Evolutionary conservation across 306 rosid genomes (phyloP), one percentile per base, ranked within the genome.

Genomic region (Cucurbita moschata): DNA sequence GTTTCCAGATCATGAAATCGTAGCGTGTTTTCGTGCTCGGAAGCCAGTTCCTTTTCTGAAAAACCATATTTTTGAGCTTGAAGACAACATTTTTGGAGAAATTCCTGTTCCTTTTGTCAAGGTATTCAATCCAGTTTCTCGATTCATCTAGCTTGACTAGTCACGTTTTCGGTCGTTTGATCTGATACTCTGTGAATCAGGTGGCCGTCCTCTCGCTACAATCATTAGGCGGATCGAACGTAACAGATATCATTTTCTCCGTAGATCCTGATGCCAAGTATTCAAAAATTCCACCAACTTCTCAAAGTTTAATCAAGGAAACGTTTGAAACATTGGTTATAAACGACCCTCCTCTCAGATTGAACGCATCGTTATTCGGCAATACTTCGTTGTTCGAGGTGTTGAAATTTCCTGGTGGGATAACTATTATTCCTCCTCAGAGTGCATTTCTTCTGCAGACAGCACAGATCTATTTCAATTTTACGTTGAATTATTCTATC

Each of bases 331-430:
- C 56, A 77, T 66, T 91, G 80, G 84, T 89, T 53, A 73, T 77
- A 42, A 70, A 49, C 51, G 87, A 79, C 66, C 64, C 76, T 35
- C 7, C 49, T 83, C 86, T 91, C 62, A 84, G 76, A 57, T 85
- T 91, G 44, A 82, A 85, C 66, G 73, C 86, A 58, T 79, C 92
- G 62, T 79, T 89, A 81, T 89, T 91, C 15, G 96, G 96, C 66
- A 75, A 73, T 72, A 80, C 91, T 38, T 74, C 11, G 67, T 77
- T 42, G 63, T 89, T 91, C 57, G 90, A 86, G 85, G 97, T 91
- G 87, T 85, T 89, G 72, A 89, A 88, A 86, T 87, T 89, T 67
- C 86, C 86, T 23, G 97, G 90, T 66, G 97, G 96, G 81, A 88
- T 91, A 76, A 89, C 91, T n/a, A 80, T 91, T 67, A 77, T 82